Percentiles rank a stretch among this genome's conserved stretches.
phyloP scores from a whole-genome alignment of 139 green algal species.

The Spirogloea muscicola region DNA sequence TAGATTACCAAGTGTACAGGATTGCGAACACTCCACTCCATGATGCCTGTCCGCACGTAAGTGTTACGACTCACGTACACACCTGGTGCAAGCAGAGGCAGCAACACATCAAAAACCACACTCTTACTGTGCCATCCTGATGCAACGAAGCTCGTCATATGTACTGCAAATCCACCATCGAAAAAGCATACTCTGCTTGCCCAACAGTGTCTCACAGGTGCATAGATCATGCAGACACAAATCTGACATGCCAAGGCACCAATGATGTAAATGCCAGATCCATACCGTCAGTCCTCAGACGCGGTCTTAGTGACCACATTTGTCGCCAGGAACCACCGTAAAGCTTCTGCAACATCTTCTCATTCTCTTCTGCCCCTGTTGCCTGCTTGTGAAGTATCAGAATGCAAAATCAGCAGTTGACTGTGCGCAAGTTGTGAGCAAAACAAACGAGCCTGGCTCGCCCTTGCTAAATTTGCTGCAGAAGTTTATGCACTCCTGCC shows the following conservation, averaged over 20 bases:
- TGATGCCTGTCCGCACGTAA: conserved; percentile 42
- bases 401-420: no score
- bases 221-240: neutral
- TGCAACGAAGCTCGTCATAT: no score
- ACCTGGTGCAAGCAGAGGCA: conserved; percentile 1
- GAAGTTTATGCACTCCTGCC: no score
- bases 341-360: neutral
- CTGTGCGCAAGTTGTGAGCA: no score
- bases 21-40: conserved; percentile 39
- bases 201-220: neutral
- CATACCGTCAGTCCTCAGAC: conserved; percentile 39
- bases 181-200: neutral
- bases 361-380: conserved; percentile 17
- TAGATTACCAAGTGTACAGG: conserved; percentile 43
- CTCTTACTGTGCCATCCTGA: neutral
- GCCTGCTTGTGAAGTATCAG: no score
- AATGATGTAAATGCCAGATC: neutral
- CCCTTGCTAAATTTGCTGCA: no score
- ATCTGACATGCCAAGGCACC: neutral
- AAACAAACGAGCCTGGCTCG: no score
- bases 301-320: conserved; percentile 33
- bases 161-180: neutral
- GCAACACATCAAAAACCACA: neutral
- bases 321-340: conserved; percentile 39
- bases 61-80: conserved; percentile 53